Evolutionary conservation across 169 alveolate genomes (phyloP).

Genomic region (Babesia ovis): DNA sequence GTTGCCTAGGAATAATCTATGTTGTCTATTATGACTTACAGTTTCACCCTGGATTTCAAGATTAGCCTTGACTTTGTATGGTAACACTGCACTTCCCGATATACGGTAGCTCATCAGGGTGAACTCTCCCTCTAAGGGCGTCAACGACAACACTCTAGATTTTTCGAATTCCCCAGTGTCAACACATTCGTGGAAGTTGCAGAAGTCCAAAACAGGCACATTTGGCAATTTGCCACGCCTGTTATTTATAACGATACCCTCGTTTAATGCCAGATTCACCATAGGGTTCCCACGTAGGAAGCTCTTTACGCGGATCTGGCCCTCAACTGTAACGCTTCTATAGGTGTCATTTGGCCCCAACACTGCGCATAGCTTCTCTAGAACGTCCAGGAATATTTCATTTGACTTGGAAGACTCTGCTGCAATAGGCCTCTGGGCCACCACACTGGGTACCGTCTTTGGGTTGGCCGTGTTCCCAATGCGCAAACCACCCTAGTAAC

Average conservation of each 20-base stretch:
- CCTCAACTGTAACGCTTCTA: conserved; percentile 88
- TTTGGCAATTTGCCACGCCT: conserved; percentile 25
- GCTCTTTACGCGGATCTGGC: conserved; percentile 89
- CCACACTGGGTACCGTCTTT: conserved; percentile 79
- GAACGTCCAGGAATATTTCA: conserved; percentile 73
- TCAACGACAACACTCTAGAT: conserved; percentile 68
- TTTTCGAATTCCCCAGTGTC: conserved; percentile 87
- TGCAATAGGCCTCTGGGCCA: conserved; percentile 80
- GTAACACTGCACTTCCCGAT: conserved; percentile 35
- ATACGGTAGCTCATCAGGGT: conserved; percentile 88
- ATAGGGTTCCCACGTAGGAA: conserved; percentile 87
- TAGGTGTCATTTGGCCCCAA: conserved; percentile 88
- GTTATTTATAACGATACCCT: conserved; percentile 66
- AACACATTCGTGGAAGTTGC: conserved; percentile 94
- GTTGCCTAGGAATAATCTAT: neutral
- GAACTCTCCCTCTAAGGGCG: conserved; percentile 92
- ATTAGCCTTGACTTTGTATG: conserved; percentile 47
- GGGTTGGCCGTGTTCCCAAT: conserved; percentile 29
- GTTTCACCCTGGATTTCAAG: conserved; percentile 26
- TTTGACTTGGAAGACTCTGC: conserved; percentile 29
- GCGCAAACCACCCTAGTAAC: conserved; percentile 1
- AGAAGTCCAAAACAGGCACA: conserved; percentile 86
- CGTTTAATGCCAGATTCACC: conserved; percentile 86
- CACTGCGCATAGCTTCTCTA: conserved; percentile 77
- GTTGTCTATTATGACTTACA: neutral